Conservation (phyloP, 495 filamentous ascomycete species). For the Penicillium cataractarum region DNA sequence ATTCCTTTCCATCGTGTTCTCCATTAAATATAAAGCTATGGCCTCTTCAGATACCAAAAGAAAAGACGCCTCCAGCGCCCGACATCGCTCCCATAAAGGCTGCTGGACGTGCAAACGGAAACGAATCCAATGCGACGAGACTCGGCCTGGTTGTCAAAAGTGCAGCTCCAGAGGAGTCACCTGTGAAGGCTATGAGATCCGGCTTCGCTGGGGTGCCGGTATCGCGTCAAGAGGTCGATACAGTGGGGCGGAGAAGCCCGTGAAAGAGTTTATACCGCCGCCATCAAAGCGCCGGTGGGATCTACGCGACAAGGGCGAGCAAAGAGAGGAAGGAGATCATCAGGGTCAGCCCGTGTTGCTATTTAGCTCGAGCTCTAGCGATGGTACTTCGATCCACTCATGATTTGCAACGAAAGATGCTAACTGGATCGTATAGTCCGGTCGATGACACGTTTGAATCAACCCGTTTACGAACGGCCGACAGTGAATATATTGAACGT, state of each 20-base stretch:
- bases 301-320: slow-evolving; percentile 23
- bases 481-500: slow-evolving; percentile 33
- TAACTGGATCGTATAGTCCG: background rate
- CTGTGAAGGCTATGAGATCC: slow-evolving; percentile 36
- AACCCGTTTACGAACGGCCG: slow-evolving; percentile 13
- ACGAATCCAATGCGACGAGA: slow-evolving; percentile 34
- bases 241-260: slow-evolving; percentile 32
- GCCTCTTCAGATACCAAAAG: slow-evolving; percentile 15
- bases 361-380: slow-evolving; percentile 2
- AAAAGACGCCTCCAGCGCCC: slow-evolving; percentile 16
- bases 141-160: slow-evolving; percentile 26
- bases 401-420: background rate
- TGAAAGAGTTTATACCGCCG: slow-evolving; percentile 30
- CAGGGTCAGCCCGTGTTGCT: slow-evolving; percentile 24
- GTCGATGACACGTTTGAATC: slow-evolving; percentile 4
- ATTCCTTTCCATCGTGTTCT: slow-evolving; percentile 5
- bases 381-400: slow-evolving; percentile 15
- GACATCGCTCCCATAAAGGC: slow-evolving; percentile 33
- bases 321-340: slow-evolving; percentile 9
- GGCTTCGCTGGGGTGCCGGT: slow-evolving; percentile 36
- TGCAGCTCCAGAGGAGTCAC: slow-evolving; percentile 24
- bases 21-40: slow-evolving; percentile 14
- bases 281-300: slow-evolving; percentile 33
- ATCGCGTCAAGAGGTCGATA: slow-evolving; percentile 35
- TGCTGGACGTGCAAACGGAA: slow-evolving; percentile 39